Percentiles rank a stretch among this genome's conserved stretches.
Evolutionary conservation across 2,329 filamentous ascomycete species (phyloP).

Genomic region (Alternaria postmessia): DNA sequence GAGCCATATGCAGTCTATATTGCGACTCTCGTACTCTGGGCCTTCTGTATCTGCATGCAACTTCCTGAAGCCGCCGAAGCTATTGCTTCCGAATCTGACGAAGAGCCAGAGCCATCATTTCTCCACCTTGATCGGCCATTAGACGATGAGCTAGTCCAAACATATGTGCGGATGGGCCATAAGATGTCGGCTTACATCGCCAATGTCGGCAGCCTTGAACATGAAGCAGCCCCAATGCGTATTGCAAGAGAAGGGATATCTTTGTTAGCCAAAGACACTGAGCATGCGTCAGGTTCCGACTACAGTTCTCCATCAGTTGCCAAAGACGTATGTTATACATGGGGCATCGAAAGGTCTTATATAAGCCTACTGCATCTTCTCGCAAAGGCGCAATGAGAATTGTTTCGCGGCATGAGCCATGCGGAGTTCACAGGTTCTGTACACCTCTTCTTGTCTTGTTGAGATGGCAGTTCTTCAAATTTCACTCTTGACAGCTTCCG

Average conservation of each 20-base stretch:
- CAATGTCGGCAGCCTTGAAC: constrained; percentile 62
- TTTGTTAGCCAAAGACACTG: constrained; percentile 2
- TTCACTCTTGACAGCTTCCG: neutral
- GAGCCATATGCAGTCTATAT: constrained; percentile 58
- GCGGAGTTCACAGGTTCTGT: neutral
- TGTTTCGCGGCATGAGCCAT: neutral
- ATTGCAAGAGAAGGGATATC: constrained; percentile 17
- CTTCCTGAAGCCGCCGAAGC: constrained; percentile 16
- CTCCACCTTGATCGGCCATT: constrained; percentile 64
- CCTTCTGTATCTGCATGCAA: constrained; percentile 48
- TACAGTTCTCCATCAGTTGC: neutral
- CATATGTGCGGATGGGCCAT: constrained; percentile 60
- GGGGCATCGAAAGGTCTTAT: constrained; percentile 15
- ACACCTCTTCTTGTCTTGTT: neutral
- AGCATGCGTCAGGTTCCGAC: no score
- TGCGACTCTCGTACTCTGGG: constrained; percentile 59
- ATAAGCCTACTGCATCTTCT: neutral
- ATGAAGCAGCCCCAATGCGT: constrained; percentile 11
- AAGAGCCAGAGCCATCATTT: constrained; percentile 50
- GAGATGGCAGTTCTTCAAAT: neutral
- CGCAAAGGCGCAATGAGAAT: neutral
- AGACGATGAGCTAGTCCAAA: constrained; percentile 62
- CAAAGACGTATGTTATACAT: constrained; percentile 1
- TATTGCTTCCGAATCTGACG: constrained; percentile 8
- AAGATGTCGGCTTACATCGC: constrained; percentile 61